Evolutionary conservation across 768 basidiomycete genomes (phyloP), one percentile per base, ranked within the genome.

Genomic region (Xerocomus spinulosus): DNA sequence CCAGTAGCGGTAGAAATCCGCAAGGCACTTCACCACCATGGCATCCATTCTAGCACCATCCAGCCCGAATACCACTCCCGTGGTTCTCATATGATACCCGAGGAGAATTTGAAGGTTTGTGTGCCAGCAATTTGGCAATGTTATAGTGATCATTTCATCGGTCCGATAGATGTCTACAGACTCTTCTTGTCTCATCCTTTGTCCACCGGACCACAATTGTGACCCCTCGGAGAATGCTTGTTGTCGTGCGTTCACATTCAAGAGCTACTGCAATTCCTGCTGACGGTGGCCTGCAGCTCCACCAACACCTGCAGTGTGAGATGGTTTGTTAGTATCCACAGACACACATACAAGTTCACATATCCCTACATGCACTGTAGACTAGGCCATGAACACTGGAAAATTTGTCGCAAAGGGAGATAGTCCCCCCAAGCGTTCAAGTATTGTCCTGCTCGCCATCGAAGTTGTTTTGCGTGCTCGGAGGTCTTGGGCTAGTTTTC

Each of bases 1-100:
- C 81, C 78, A 2, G 80, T 94, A 42, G 90, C 91, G 14, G 80
- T 79, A 32, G 80, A 85, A 35, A 95, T 99, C 53, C 78, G 93
- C 48, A 80, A 83, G 65, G 81, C 78, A 1, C 76, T 98, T 47
- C 96, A 98, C 64, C 73, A 86, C 38, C 87, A 89, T 57, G 94
- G 94, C 23, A 92, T 99, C 49, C 96, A 98, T 70, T 91, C 88
- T 5, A 85, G 87, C 55, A 96, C 93, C 2, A 94, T 96, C 51
- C 93, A 96, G 59, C 93, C 93, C 6, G 93, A 96, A 61, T 91
- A 90, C 53, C 69, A 73, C 43, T 54, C 72, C 68, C 36, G 68
- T 60, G 40, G 30, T 54, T 67, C 36, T 57, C 68, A 42, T 38
- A 24, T 50, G 17, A 57, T 63, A 49, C 71, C 75, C 9, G 78